Evolutionary conservation across 2,329 filamentous ascomycete genomes (phyloP), one percentile per base, ranked within the genome.

Genomic region (Trichoderma aggressivum): DNA sequence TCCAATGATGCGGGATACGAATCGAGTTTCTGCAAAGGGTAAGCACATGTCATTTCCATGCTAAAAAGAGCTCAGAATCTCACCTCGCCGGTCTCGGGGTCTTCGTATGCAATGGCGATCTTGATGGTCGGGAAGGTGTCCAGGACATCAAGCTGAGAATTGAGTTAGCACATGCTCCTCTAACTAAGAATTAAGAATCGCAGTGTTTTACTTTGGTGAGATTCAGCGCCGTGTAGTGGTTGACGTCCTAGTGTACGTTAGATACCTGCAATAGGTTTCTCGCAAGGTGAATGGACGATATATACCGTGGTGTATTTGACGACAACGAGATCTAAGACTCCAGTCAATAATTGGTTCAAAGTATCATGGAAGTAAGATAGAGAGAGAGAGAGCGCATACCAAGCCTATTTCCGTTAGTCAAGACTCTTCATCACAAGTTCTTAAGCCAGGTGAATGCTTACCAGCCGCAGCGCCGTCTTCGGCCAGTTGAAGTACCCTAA

Each of bases 101-200:
- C 79, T 75, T 85, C 86, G 82, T 97, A 97, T 2, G 88, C 89
- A 16, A 91, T 88, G 21, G 91, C 92, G 64, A 93, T 85, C 80
- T 94, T 92, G 81, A 97, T 87, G 77, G 89, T 90, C 11, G 88
- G 85, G 79, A 97, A 94, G 36, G 88, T 88, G 78, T 94, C 92
- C 18, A 94, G 85, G 47, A 94, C 86, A 66, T 75, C 74, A 59
- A 78, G 76, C 74, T 70, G 75, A 92, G 8, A 14, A 43, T 90
- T 28, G 92, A 85, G 80, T 89, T 39, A 58, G 72, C 59, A 53
- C n/a, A 18, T 43, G 30, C 21, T 70, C 21, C 28, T 30, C 18
- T 16, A 14, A 10, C 16, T 36, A 34, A 32, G 7, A 64, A 36
- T 47, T 62, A 26, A 43, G 18, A 59, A 59, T 32, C 1, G 34